phyloP scores from a whole-genome alignment of 257 asterid genomes.

The Primulina huaijiensis region DNA sequence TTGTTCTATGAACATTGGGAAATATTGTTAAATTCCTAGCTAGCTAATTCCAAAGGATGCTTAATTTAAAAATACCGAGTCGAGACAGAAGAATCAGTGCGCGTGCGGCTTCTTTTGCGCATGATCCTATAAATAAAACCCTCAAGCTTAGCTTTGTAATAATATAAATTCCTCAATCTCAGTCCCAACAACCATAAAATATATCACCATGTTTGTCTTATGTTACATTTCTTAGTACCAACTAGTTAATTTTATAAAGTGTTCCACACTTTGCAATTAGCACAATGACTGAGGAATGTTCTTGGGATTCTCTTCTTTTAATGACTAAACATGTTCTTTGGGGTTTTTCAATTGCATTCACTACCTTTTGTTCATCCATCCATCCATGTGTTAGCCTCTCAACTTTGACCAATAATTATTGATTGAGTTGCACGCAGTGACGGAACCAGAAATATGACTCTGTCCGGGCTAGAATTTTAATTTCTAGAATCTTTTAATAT shows the following conservation, averaged over 20 bases:
- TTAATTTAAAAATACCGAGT: constrained; percentile 22
- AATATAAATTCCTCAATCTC: constrained; percentile 5
- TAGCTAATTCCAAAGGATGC: constrained; percentile 1
- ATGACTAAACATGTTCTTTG: too few species aligned
- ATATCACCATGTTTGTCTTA: constrained; percentile 11
- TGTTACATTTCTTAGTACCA: constrained; percentile 2
- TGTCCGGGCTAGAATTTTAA: too few species aligned
- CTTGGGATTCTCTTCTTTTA: constrained; percentile 11
- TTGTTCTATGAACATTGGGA: too few species aligned
- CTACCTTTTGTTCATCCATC: too few species aligned
- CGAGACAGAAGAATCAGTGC: constrained; percentile 35
- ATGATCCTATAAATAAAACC: constrained; percentile 47
- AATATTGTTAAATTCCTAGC: background rate
- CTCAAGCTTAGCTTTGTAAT: constrained; percentile 2
- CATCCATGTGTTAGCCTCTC: background rate
- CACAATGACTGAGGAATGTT: constrained; percentile 23
- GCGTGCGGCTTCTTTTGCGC: constrained; percentile 61
- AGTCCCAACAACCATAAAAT: constrained; percentile 23
- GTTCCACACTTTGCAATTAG: background rate
- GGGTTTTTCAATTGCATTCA: too few species aligned
- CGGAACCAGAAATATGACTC: too few species aligned
- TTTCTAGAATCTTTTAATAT: too few species aligned
- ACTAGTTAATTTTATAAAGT: background rate
- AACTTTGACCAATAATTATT: background rate
- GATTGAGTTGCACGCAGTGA: background rate